Evolutionary conservation across 129 eudicot genomes (phyloP), one percentile per base, ranked within the genome.

Genomic region (Centrapalus pauciflorus): DNA sequence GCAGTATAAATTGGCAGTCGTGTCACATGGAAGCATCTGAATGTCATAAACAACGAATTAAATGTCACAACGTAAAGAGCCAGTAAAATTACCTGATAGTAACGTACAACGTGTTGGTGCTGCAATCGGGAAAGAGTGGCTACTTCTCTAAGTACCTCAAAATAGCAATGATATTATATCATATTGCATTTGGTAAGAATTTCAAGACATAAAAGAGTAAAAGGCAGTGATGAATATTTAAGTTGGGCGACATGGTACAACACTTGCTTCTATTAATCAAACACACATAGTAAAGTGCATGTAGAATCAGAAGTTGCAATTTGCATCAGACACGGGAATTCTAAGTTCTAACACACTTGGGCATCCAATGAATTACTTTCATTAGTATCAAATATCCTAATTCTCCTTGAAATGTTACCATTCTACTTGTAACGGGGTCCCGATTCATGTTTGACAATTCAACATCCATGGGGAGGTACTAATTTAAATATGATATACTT

Each of bases 41-140:
- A 41, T 11, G 21, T 62, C 52, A 21, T 6, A 24, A 38, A 40
- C 21, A 63, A 16, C 69, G 11, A 66, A 60, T 32, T 19, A 28
- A 17, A 49, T 21, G 50, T 33, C 12, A 58, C 70, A 20, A 30
- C 7, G 29, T 40, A 49, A 35, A 62, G 34, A 55, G 11, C 41
- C 11, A 5, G 4, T 28, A 51, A 26, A 70, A 21, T 58, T 73
- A 86, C 98, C 87, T 93, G 99, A 76, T 93, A 89, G 74, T 93
- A 93, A 13, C 96, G 96, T 34, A 93, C 99, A 49, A 93, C 96
- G 38, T 93, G 99, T 40, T 89, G 99, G 69, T 93, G 95, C 77
- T 93, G 99, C 82, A 93, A 84, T 46, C 99, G 90, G 52, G 99
- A 84, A 76, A 93, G 93, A 55, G 99, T 93, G 26, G 95, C 95